Base-by-base conservation (phyloP, 2,329 filamentous ascomycete genomes). In the Coleophoma eucalyptorum region DNA sequence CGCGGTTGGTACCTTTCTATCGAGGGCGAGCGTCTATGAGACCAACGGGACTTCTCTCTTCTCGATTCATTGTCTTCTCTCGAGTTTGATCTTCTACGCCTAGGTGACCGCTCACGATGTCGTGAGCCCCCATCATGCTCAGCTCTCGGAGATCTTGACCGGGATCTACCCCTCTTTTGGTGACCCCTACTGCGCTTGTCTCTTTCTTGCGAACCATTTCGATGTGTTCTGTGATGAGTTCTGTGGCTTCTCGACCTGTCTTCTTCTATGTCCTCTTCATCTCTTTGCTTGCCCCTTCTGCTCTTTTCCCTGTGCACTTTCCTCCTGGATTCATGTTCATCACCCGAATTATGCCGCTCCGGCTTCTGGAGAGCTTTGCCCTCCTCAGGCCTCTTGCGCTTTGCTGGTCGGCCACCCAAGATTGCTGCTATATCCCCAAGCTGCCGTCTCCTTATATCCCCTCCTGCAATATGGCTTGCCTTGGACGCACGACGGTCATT, bases 351-450 rank as follows among this genome's bases (percentile, higher is more conserved):
- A 46, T 57, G 51, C 16, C 42, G 26, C 33, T 35, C 37, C 15
- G 35, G 35, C n/a, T 51, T 58, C 42, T 48, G 40, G 12, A 18
- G 13, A 19, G 15, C 16, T 8, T 6, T 26, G 26, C 26, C 26
- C 13, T 48, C 55, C 48, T 53, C 46, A 45, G 51, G 53, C 43
- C 58, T 48, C 57, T 56, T 60, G 12, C 64, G 53, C 43, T 62
- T 63, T 3, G 40, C 46, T 4, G 58, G 45, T 18, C 59, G 35
- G 5, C 74, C 75, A 20, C 74, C 72, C 5, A 85, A 62, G 43
- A 84, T 82, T 2, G 81, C 79, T 43, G 79, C 75, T 44, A 85
- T 85, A 53, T 80, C 76, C 5, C 80, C 80, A 57, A 85, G 72
- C 63, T 84, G 82, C 10, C 81, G 73, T 43, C 70, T 76, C 38